Conservation (phyloP, 2,329 filamentous ascomycete genomes). For the Pezicula neosporulosa region DNA sequence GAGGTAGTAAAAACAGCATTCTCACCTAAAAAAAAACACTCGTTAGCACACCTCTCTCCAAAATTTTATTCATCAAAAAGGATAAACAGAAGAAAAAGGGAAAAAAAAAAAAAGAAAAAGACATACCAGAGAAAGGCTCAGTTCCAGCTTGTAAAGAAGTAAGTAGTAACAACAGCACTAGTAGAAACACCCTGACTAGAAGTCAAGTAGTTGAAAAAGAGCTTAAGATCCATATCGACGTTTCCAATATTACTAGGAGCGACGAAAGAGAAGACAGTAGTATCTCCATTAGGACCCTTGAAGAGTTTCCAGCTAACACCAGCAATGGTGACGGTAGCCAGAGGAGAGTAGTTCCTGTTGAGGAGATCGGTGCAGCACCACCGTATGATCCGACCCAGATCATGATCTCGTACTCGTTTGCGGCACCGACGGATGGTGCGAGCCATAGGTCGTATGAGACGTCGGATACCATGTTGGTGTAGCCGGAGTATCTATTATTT, state of each 20-base stretch:
- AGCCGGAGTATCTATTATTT: conserved; percentile 42
- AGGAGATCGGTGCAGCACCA: conserved; percentile 52
- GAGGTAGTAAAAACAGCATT: conserved; percentile 41
- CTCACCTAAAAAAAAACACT: conserved; percentile 27
- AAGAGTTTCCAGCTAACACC: conserved; percentile 54
- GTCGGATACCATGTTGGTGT: conserved; percentile 45
- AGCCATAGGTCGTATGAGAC: conserved; percentile 63
- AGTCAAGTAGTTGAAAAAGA: conserved; percentile 55
- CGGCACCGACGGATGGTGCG: conserved; percentile 39
- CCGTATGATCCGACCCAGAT: conserved; percentile 56
- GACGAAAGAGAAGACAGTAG: conserved; percentile 59
- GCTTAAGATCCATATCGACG: conserved; percentile 53
- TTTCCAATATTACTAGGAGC: conserved; percentile 39
- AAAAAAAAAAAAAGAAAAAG: background rate
- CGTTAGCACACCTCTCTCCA: too few relatives aligned
- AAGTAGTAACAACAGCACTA: conserved; percentile 48
- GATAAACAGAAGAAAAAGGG: background rate
- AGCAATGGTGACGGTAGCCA: conserved; percentile 50
- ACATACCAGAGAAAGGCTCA: conserved; percentile 49
- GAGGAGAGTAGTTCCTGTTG: conserved; percentile 40
- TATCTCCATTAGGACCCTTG: conserved; percentile 52
- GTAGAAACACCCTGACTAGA: conserved; percentile 41
- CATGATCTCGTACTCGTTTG: conserved; percentile 59
- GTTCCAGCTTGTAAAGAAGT: conserved; percentile 50
- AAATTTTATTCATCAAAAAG: background rate